A percentile compares a stretch with the other conserved stretches of the same genome.
Evolutionary conservation across 805 yeast species (phyloP).

Genomic region (Candida yuanshanica): DNA sequence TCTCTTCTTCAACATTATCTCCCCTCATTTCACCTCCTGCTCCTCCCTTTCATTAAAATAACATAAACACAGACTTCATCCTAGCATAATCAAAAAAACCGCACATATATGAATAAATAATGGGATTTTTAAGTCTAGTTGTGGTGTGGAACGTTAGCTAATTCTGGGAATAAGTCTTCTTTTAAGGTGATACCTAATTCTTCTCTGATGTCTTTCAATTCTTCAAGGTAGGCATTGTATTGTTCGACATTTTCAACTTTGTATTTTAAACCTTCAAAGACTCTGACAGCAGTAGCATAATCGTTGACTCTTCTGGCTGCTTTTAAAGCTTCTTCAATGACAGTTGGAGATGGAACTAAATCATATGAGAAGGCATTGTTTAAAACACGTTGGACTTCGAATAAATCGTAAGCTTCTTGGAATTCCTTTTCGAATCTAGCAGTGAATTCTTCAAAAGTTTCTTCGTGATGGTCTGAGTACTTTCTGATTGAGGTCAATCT

Average conservation of each 20-base stretch:
- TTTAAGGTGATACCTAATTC: conserved; percentile 90
- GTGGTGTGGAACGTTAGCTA: conserved; percentile 19
- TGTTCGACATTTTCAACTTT: conserved; percentile 93
- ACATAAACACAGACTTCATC: conserved; percentile 4
- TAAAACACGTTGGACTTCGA: conserved; percentile 88
- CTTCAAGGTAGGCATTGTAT: conserved; percentile 93
- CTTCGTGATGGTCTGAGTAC: conserved; percentile 81
- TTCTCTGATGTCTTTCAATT: conserved; percentile 83
- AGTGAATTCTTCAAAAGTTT: conserved; percentile 92
- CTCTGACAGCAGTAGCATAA: conserved; percentile 97
- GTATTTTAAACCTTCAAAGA: conserved; percentile 93
- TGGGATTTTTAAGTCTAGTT: conserved; percentile 11
- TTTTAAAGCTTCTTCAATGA: conserved; percentile 89
- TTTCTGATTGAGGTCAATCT: conserved; percentile 41
- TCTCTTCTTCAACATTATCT: background rate
- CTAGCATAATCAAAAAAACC: conserved; percentile 2
- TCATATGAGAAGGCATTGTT: conserved; percentile 98
- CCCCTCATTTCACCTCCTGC: background rate
- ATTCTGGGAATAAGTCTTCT: conserved; percentile 70
- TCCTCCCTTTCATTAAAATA: background rate
- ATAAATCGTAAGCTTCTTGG: conserved; percentile 84
- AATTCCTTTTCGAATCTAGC: conserved; percentile 89
- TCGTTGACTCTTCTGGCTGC: conserved; percentile 99
- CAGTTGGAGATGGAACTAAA: conserved; percentile 96
- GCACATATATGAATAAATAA: conserved; percentile 1